Evolutionary conservation across 2,329 filamentous ascomycete species (phyloP), one percentile per base, ranked within the genome.

Genomic region (Stagonosporopsis vannaccii): DNA sequence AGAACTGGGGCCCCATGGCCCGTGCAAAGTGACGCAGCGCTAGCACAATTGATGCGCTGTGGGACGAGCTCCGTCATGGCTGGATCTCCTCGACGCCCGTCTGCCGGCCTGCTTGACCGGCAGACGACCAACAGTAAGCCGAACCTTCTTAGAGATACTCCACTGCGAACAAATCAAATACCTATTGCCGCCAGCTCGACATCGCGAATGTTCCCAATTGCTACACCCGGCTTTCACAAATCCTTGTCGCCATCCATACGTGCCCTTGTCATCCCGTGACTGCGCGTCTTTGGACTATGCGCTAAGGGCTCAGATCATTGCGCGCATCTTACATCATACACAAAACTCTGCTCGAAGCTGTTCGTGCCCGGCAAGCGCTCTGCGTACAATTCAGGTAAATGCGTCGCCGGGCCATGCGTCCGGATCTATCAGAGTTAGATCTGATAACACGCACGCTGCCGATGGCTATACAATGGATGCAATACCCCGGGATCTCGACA

Each of bases 1-100:
- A 92, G 70, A 95, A 98, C 74, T 99, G 95, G 95, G 95, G 95
- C 0, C 95, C 95, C 1, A 87, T 96, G 86, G 73, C 75, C 30
- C 75, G 79, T 54, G 81, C 81, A 17, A 82, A 81, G 69, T 75
- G 65, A 63, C 13, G 32, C 36, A 52, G 23, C 32, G 32, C 41
- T 42, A 35, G 28, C 11, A 19, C n/a, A 36, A 51, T 37, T 39
- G 43, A 44, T 26, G 46, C 46, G 41, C 52, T 56, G 41, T 36
- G 23, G 30, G 19, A 51, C 33, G 20, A 22, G 41, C 37, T 39
- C n/a, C 52, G 40, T 56, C 52, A 50, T 56, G 13, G 32, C 26
- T 40, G 33, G 13, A 13, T 30, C 8, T 39, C 25, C 15, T 39
- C 23, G 13, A 50, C 19, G 13, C 41, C 40, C 26, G 33, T 49